Evolutionary conservation across 768 basidiomycete species (phyloP), one percentile per base, ranked within the genome.

Genomic region (Tylopilus vinaceipallidus): DNA sequence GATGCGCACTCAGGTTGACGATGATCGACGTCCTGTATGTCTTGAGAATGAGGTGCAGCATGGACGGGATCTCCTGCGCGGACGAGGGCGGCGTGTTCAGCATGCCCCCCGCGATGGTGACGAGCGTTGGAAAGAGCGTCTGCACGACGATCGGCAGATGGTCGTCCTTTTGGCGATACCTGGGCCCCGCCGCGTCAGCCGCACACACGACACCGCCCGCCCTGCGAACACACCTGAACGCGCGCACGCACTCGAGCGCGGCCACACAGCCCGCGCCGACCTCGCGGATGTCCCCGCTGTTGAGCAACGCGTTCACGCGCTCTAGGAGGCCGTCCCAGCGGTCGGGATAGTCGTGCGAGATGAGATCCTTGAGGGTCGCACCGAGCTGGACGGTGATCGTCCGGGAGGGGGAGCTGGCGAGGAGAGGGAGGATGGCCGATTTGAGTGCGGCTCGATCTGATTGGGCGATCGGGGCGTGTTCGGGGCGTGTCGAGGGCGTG

Each of bases 11-110:
- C 19, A 95, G 76, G 47, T 84, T 78, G 33, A 88, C 75, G n/a
- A 85, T 75, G 64, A 91, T 88, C 41, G 84, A 86, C 0, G 83
- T 85, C 61, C 84, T 88, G 75, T 95, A 95, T 0, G 88, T 78
- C 63, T 95, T 95, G 52, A 94, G 75, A 50, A 95, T 88, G 44
- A 91, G 77, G 60, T 94, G 91, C 26, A 95, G 75, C 75, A 94
- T 85, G 1, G 83, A 78, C 1, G 91, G 91, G 44, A 88, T 85
- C 50, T 92, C 91, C 41, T 84, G 81, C 11, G 78, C 73, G 8
- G 71, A 64, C 30, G 72, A 75, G 3, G 84, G 84, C 0, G 82
- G 82, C 9, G 80, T 75, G 37, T 79, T 73, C 40, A 91, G 71
- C 72, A 94, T 81, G 55, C 82, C 75, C 0, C 75, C 72, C 16